These are phyloP conservation scores for Daldinia concentrica DNA, from an alignment of 495 filamentous ascomycete species.

Conservation along the genomic window DNA sequence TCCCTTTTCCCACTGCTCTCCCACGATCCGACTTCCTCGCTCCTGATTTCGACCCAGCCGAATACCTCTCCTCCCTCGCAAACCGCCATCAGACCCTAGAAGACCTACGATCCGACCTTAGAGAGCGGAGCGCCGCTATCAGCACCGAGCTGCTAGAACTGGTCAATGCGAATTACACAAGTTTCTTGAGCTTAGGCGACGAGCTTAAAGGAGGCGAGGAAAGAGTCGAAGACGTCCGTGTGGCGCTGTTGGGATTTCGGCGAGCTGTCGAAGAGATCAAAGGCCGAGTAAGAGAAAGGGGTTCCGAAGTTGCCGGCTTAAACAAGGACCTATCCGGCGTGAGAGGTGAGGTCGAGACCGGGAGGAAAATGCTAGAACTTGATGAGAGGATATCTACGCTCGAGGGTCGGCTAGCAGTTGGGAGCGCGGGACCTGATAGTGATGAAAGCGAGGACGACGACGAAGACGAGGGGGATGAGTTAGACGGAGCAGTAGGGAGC, in stretches of 20 bases:
- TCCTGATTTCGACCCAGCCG: slow-evolving; percentile 78
- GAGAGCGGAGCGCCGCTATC: slow-evolving; percentile 75
- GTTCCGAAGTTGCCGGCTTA: slow-evolving; percentile 54
- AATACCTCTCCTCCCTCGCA: slow-evolving; percentile 82
- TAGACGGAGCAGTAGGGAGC: slow-evolving; percentile 48
- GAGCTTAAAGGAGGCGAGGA: slow-evolving; percentile 89
- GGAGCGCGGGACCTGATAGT: slow-evolving; percentile 48
- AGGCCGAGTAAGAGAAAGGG: slow-evolving; percentile 58
- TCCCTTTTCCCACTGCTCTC: slow-evolving; percentile 86
- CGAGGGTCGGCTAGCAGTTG: slow-evolving; percentile 69
- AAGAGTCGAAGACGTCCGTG: slow-evolving; percentile 87
- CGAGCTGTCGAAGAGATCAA: slow-evolving; percentile 73
- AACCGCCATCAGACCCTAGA: slow-evolving; percentile 95
- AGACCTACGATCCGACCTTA: slow-evolving; percentile 87
- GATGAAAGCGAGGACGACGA: slow-evolving; percentile 48
- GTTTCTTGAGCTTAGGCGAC: slow-evolving; percentile 84
- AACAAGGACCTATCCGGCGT: slow-evolving; percentile 54
- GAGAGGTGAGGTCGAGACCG: slow-evolving; percentile 59
- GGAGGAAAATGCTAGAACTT: slow-evolving; percentile 73
- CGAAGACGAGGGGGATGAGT: slow-evolving; percentile 47
- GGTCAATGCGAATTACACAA: slow-evolving; percentile 91
- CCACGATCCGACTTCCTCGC: slow-evolving; percentile 80
- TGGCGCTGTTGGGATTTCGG: slow-evolving; percentile 84
- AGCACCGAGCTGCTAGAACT: slow-evolving; percentile 88
- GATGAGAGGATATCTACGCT: slow-evolving; percentile 76